Conservation (phyloP, 164 flowering plant genomes). For the Tinospora cordifolia region DNA sequence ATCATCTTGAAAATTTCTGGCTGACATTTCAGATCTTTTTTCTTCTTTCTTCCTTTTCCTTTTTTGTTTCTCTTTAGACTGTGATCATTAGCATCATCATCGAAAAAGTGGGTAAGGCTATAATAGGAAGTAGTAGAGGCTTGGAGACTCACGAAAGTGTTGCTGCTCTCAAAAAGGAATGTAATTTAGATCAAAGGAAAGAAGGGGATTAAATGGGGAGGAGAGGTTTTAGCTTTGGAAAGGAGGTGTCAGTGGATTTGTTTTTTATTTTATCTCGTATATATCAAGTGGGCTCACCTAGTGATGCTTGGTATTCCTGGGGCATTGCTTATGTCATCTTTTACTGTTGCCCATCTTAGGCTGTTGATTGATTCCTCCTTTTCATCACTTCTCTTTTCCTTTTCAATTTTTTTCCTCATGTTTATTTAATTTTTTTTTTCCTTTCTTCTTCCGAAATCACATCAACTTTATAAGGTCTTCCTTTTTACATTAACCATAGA, state of each 20-base stretch:
- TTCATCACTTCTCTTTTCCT: conserved; percentile 5
- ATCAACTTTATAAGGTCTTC: conserved; percentile 20
- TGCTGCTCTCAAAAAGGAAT: conserved; percentile 20
- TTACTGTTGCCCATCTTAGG: conserved; percentile 29
- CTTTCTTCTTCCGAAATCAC: conserved; percentile 2
- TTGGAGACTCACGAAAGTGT: conserved; percentile 17
- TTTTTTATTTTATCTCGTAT: conserved; percentile 24
- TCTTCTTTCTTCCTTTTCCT: not conserved
- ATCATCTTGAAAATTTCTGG: conserved; percentile 13
- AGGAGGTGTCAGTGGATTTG: conserved; percentile 21
- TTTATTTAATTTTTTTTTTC: not conserved
- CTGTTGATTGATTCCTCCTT: conserved; percentile 23
- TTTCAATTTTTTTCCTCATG: not conserved
- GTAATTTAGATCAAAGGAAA: conserved; percentile 15
- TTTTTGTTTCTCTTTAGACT: conserved; percentile 14
- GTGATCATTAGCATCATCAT: conserved; percentile 16
- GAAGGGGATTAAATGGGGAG: conserved; percentile 21
- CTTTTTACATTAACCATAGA: conserved; percentile 12
- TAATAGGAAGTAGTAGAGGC: conserved; percentile 3
- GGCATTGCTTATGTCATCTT: conserved; percentile 38
- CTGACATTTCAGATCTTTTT: conserved; percentile 5
- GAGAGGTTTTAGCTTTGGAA: conserved; percentile 15
- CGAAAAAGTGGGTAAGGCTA: not conserved
- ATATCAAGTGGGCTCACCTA: conserved; percentile 22
- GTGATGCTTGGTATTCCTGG: conserved; percentile 29